A percentile compares a stretch with the other conserved stretches of the same genome.
Conservation (phyloP, 352 stramenopile species). For the Globisporangium irregulare region DNA sequence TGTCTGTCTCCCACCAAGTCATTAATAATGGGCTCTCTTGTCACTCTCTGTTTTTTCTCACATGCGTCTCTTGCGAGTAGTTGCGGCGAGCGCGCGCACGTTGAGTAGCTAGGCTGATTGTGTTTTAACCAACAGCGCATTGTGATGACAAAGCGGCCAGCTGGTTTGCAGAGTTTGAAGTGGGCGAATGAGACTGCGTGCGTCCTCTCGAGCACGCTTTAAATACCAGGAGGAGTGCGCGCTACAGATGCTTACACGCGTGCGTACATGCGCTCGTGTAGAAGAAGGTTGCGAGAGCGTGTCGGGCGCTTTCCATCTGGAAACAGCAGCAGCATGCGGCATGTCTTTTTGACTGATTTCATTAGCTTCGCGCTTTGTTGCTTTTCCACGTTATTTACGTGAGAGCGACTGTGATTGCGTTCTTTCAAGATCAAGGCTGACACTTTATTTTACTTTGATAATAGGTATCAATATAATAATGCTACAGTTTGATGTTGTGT, state of each 20-base stretch:
- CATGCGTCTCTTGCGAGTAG: background rate
- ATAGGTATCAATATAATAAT: background rate
- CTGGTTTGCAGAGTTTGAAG: background rate
- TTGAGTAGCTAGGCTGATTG: background rate
- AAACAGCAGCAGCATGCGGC: background rate
- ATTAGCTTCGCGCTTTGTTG: background rate
- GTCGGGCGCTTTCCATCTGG: background rate
- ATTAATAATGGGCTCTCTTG: background rate
- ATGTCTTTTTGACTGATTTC: constrained; percentile 1
- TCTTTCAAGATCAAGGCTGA: constrained; percentile 2
- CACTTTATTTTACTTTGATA: background rate
- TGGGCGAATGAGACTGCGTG: too few species aligned
- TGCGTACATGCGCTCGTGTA: background rate
- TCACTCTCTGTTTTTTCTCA: background rate
- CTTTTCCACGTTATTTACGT: background rate
- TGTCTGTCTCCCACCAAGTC: background rate
- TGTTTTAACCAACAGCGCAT: background rate
- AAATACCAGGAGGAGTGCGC: background rate
- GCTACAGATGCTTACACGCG: background rate
- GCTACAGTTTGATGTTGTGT: background rate
- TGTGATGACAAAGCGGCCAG: background rate
- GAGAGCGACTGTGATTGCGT: background rate
- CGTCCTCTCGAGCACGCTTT: too few species aligned
- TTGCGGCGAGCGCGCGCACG: background rate
- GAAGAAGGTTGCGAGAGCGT: background rate